Base-by-base conservation (phyloP, 202 grass and related monocot species). In the Zoysia matrella region DNA sequence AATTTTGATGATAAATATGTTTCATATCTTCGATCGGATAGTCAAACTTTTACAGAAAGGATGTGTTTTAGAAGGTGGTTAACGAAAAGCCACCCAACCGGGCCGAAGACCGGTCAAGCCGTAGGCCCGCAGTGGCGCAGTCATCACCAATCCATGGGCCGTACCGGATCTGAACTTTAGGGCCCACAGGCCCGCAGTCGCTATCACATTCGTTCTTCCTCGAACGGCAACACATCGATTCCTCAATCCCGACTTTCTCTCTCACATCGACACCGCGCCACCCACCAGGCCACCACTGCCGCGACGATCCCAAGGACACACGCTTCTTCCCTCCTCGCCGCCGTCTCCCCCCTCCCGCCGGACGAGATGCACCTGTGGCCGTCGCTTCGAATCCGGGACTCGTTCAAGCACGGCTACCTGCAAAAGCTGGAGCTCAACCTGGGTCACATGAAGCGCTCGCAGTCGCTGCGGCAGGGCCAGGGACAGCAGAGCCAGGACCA, bases 331-430 rank as follows among this genome's bases (percentile, higher is more conserved):
- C 50, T 42, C 69, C 40, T 8, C 48, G 8, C 57, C 69, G 47
- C 22, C 52, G 45, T 41, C 62, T 6, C 74, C 74, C 66, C 64
- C 7, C 47, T 43, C 22, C n/a, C 58, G 36, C 60, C 81, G 60
- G 67, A 68, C 60, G 86, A 77, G 83, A 97, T 97, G 94, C 94
- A 97, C 79, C 90, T 97, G 67, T 97, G 94, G 90, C 94, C 94
- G 7, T 92, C 92, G 53, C 72, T 93, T 46, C 84, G 84, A 77
- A 91, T 97, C 56, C 73, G 95, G 75, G 88, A 94, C 77, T 94
- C 95, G 47, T 97, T 97, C 92, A 94, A 89, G 86, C 88, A 89
- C 3, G 67, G 86, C 4, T 92, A 92, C 90, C 65, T 94, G 47
- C 74, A 91, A 53, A 92, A 94, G 88, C 84, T 97, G 65, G 95